Evolutionary conservation across 495 filamentous ascomycete species (phyloP), one percentile per base, ranked within the genome.

Genomic region (Aspergillus affinis): DNA sequence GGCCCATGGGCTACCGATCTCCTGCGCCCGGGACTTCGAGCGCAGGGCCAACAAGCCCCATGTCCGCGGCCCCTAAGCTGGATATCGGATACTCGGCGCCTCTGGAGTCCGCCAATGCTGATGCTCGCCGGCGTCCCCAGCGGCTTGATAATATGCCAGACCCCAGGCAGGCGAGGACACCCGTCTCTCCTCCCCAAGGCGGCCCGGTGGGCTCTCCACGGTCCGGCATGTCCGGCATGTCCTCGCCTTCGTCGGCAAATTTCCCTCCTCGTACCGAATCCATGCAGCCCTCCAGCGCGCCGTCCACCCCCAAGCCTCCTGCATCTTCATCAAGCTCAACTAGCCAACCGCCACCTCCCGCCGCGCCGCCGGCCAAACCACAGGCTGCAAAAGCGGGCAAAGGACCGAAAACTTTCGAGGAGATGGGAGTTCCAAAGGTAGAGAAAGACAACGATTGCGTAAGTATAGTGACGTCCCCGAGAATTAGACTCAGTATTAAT

Each of bases 371-470:
- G 6, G 20, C 68, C 8, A 73, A 72, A 60, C 45, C 67, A 13
- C 54, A 55, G 59, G 60, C 57, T 45, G 82, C 79, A 55, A 81
- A 81, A 26, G 83, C 86, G 19, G 85, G 87, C 51, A 90, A 91
- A 70, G 94, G 95, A 10, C 94, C 94, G 4, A 91, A 95, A 71
- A 98, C 94, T 3, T 98, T 98, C 70, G 93, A 97, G 68, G 92
- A 93, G 69, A 98, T 98, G 94, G 93, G 93, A 55, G 91, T 98
- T 63, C 90, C 91, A 15, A 80, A 83, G 64, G 86, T 80, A 29
- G 90, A 91, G 71, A 82, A 88, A 60, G 90, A 96, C 36, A 83
- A 82, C 61, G 93, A 98, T 72, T 98, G 94, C 74, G 94, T 97
- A 88, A 85, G 93, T 82, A 45, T 62, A 53, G 32, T n/a, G 46